Base-by-base conservation (phyloP, 495 filamentous ascomycete genomes). In the Penicillium mononematosum region DNA sequence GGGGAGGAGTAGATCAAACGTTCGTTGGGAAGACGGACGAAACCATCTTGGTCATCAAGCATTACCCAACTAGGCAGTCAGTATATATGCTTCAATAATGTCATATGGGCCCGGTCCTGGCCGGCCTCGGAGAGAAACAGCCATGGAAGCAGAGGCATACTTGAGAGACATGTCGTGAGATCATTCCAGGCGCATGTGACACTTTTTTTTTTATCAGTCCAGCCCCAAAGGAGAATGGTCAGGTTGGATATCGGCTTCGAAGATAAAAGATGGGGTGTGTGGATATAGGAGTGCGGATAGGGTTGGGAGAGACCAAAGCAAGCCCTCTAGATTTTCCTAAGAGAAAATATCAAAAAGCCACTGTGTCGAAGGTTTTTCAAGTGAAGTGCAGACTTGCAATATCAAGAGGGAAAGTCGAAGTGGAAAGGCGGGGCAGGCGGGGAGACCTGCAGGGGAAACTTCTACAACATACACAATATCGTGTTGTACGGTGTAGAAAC, bases 1-100 rank as follows among this genome's bases (percentile, higher is more conserved):
- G 88, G 89, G 1, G 89, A 90, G 31, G 79, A 84, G 73, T 85
- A 89, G 55, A 91, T 77, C 24, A 82, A 76, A 25, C 79, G 80
- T 72, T 92, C 89, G 63, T 82, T 80, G 16, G 88, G 86, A 48
- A 92, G 80, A 53, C 81, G 84, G 50, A 90, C 79, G 69, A 91
- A 92, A 58, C 78, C 74, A 58, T 85, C 78, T 14, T 68, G 73
- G 27, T 84, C 78, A 56, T 84, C 78, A 46, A 90, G 82, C 89
- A 91, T 92, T 44, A 92, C 89, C 89, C 89, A 91, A 74, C 89
- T 84, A 38, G 19, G 16, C n/a, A 8, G 50, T 58, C 27, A 45
- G 32, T 32, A 27, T 34, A 16, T 2, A 41, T 49, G 27, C 25
- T 34, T 12, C 31, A 14, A 34, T 10, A 34, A 34, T 10, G 31